Conservation (phyloP, 305 asterid species). For the Fraxinus dipetala region DNA sequence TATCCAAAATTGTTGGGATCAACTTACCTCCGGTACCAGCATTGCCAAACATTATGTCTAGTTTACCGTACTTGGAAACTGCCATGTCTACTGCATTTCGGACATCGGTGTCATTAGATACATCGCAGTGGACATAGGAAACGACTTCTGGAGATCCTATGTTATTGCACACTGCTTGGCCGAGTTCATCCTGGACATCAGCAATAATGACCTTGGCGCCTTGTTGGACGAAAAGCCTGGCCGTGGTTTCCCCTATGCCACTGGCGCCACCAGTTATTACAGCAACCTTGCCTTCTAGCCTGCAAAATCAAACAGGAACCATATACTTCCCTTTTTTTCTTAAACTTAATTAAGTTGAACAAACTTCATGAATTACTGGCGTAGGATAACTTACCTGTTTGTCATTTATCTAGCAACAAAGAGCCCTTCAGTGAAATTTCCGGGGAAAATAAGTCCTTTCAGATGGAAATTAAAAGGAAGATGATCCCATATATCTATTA, state of each 20-base stretch:
- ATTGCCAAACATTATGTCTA: conserved; percentile 31
- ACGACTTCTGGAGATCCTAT: conserved; percentile 26
- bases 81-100: conserved; percentile 13
- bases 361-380: background rate
- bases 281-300: conserved; percentile 33
- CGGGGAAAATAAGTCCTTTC: background rate
- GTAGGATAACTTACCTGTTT: background rate
- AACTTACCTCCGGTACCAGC: conserved; percentile 17
- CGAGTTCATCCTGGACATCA: conserved; percentile 28
- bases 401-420: background rate
- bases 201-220: conserved; percentile 29
- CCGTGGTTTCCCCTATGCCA: conserved; percentile 29
- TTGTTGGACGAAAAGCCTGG: conserved; percentile 21
- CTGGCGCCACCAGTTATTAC: conserved; percentile 32
- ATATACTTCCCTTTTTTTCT: background rate
- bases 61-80: conserved; percentile 22
- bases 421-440: background rate
- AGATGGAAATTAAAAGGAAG: background rate
- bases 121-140: conserved; percentile 30
- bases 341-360: background rate
- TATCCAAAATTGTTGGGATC: background rate
- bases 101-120: conserved; percentile 20
- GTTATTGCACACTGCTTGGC: background rate
- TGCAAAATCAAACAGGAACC: background rate
- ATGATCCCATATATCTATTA: background rate